These are phyloP conservation scores for Populus davidiana DNA, from an alignment of 345 rosid species.

Conservation along the genomic window DNA sequence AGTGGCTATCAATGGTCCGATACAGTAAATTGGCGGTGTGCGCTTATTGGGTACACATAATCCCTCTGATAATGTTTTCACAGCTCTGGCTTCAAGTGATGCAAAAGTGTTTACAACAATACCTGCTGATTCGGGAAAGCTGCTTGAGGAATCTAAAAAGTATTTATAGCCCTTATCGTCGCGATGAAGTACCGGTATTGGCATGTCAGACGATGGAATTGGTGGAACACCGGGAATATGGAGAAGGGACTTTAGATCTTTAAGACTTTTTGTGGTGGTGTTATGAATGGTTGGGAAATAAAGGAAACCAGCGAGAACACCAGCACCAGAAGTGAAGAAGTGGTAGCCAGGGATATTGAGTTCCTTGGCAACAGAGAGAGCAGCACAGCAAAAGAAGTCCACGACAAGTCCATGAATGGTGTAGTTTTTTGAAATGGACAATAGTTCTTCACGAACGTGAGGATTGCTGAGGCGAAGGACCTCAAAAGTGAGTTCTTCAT, in stretches of 20 bases:
- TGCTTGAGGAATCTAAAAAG: conserved; percentile 8
- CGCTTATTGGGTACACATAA: conserved; percentile 29
- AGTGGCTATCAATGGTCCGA: conserved; percentile 49
- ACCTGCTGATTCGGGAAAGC: conserved; percentile 23
- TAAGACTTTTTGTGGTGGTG: conserved; percentile 7
- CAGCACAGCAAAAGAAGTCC: conserved; percentile 27
- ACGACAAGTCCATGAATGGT: conserved; percentile 20
- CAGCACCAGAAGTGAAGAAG: conserved; percentile 16
- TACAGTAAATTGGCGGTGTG: conserved; percentile 43
- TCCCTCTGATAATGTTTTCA: conserved; percentile 43
- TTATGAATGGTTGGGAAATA: conserved; percentile 16
- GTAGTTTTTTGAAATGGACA: conserved; percentile 1
- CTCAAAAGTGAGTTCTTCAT: conserved; percentile 14
- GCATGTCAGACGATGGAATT: conserved; percentile 19
- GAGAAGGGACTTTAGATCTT: conserved; percentile 8
- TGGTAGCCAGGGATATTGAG: conserved; percentile 25
- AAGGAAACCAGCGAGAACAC: conserved; percentile 8
- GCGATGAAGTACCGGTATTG: conserved; percentile 19
- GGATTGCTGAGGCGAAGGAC: conserved; percentile 18
- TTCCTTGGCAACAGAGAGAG: conserved; percentile 6
- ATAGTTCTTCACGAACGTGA: conserved; percentile 19
- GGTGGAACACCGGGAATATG: conserved; percentile 36
- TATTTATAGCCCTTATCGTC: conserved; percentile 2
- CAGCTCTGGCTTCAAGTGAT: conserved; percentile 40
- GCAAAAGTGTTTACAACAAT: conserved; percentile 56